Evolutionary conservation across 1,284 basidiomycete species (phyloP), one percentile per base, ranked within the genome.

Genomic region (Marasmius tenuissimus): DNA sequence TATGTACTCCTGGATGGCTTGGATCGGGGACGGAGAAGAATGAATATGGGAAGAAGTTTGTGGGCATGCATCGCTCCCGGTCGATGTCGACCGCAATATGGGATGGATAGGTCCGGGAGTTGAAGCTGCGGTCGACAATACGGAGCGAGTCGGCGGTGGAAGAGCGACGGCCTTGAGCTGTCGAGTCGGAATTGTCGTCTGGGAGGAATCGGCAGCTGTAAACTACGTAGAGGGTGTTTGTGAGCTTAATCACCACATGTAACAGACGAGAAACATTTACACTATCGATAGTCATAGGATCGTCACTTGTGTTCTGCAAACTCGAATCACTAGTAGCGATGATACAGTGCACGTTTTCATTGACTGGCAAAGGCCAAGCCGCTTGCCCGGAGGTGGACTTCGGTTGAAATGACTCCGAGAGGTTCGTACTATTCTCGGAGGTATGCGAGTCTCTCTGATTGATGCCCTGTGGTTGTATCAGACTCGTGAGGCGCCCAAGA

Each of bases 301-400:
- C 52, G 20, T 54, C 52, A 37, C 34, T 38, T 18, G 1, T 54
- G 16, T 27, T 18, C 14, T 38, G 52, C 34, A 14, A 54, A 12
- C 20, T 54, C 52, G 38, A 34, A 20, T 20, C 40, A 27, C 27
- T n/a, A 22, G 45, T 38, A 10, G 54, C 11, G n/a, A 51, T 39
- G 11, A 12, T 39, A 37, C n/a, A n/a, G n/a, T 39, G 51, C 38
- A 42, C 58, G 4, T 14, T 37, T 38, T 38, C 34, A 27, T 53
- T 59, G 7, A 51, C 49, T 34, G 50, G 33, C 58, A 53, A 53
- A 8, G 54, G 47, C 38, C 58, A 16, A 6, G 58, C 58, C 34
- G 58, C 58, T 37, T 59, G 50, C 12, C 47, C 58, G 40, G 53
- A 53, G n/a, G 50, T 59, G n/a, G 53, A 53, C 33, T 59, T 59